Evolutionary conservation across 192 early-diverging fungal species (phyloP).

Genomic region (Coemansia furcata): DNA sequence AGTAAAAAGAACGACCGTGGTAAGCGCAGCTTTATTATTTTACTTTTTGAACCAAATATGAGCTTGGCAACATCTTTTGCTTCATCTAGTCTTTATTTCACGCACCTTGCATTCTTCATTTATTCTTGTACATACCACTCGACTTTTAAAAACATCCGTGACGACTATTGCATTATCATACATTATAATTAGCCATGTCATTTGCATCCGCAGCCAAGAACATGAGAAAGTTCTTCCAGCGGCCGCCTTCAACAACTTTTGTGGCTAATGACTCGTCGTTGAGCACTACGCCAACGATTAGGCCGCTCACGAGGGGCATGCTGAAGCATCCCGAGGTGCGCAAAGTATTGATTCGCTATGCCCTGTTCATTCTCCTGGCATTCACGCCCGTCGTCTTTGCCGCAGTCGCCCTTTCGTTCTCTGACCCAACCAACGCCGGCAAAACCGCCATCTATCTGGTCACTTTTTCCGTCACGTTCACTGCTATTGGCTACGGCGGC

Average conservation of each 20-base stretch:
- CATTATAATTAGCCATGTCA: not conserved
- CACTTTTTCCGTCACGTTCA: constrained; percentile 19
- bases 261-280: not conserved
- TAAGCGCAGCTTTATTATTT: not conserved
- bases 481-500: constrained; percentile 28
- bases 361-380: constrained; percentile 6
- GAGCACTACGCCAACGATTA: constrained; percentile 3
- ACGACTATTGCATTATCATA: not conserved
- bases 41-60: not conserved
- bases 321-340: constrained; percentile 11
- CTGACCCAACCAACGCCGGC: constrained; percentile 10
- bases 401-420: constrained; percentile 33
- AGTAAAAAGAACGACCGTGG: constrained; percentile 9
- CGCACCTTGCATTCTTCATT: not conserved
- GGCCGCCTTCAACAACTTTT: not conserved
- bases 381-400: constrained; percentile 39
- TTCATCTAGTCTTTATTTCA: constrained; percentile 6
- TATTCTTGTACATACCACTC: constrained; percentile 2
- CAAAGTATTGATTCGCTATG: not conserved
- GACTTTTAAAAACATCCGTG: not conserved
- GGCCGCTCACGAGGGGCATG: not conserved
- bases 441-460: constrained; percentile 34
- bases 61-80: not conserved
- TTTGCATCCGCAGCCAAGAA: not conserved
- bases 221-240: not conserved